A percentile compares a stretch with the other conserved stretches of the same genome.
These are phyloP conservation scores for Sphagnum fallax DNA, from an alignment of 228 moss, liverwort and hornwort genomes.

Conservation along the genomic window DNA sequence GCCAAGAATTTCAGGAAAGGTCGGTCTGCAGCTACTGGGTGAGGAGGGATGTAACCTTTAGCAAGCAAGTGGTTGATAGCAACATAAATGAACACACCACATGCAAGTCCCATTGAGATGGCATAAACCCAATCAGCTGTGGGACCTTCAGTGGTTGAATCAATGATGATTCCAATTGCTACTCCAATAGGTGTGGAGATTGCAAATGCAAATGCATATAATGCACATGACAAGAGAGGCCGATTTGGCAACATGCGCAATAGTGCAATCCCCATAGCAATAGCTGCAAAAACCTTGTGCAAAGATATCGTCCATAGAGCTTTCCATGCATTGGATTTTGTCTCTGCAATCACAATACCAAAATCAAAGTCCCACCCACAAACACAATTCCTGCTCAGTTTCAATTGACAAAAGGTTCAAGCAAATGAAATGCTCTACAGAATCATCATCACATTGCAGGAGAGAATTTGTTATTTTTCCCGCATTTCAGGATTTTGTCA, in stretches of 20 bases:
- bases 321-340: slow-evolving; percentile 33
- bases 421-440: no score
- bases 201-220: slow-evolving; percentile 46
- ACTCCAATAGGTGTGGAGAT: slow-evolving; percentile 45
- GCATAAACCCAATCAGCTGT: slow-evolving; percentile 50
- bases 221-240: slow-evolving; percentile 37
- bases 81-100: slow-evolving; percentile 44
- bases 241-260: slow-evolving; percentile 42
- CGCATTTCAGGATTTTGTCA: no score
- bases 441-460: no score
- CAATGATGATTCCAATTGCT: slow-evolving; percentile 49
- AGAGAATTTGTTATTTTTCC: no score
- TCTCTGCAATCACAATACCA: slow-evolving; percentile 29
- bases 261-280: slow-evolving; percentile 54
- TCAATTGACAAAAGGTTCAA: no score
- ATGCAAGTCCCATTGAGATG: slow-evolving; percentile 44
- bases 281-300: slow-evolving; percentile 56
- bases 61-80: slow-evolving; percentile 51
- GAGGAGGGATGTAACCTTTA: slow-evolving; percentile 27
- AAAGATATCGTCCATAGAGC: slow-evolving; percentile 40
- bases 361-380: neutral
- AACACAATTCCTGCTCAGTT: no score
- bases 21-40: slow-evolving; percentile 6
- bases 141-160: slow-evolving; percentile 23
- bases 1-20: slow-evolving; percentile 29